Percentiles rank a stretch among this genome's conserved stretches.
phyloP scores from a whole-genome alignment of 164 flowering plant genomes.

The Stephania cephalantha region DNA sequence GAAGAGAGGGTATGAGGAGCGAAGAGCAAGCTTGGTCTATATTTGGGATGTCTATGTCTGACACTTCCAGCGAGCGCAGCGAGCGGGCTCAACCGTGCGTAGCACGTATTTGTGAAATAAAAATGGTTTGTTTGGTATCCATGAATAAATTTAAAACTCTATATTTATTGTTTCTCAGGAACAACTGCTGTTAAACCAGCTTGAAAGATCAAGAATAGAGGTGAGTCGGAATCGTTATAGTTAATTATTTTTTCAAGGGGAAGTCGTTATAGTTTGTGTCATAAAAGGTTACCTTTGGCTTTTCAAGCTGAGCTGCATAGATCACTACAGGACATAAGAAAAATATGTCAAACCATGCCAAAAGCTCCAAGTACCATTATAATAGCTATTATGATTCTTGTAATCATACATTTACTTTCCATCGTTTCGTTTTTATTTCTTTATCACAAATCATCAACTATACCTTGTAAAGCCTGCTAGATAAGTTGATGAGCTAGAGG shows the following conservation, averaged over 20 bases:
- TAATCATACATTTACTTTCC: not conserved
- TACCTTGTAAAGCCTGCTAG: not conserved
- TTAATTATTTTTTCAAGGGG: no score
- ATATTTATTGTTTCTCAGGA: conserved; percentile 40
- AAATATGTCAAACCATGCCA: no score
- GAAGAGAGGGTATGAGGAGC: no score
- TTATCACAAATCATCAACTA: not conserved
- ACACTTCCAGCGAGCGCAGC: no score
- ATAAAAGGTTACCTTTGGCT: not conserved
- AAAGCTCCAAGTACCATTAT: not conserved
- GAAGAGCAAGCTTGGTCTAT: no score
- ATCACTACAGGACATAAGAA: no score
- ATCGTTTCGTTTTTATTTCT: not conserved
- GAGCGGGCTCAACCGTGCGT: no score
- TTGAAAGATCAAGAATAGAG: conserved; percentile 61
- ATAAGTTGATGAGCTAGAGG: not conserved
- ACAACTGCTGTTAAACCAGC: conserved; percentile 58
- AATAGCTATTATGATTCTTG: no score
- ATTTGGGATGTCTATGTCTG: no score
- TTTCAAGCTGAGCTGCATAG: not conserved
- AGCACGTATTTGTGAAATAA: not conserved
- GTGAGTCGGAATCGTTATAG: no score
- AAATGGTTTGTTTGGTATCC: not conserved
- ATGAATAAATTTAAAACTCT: not conserved
- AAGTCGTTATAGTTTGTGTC: not conserved